These are phyloP conservation scores for Euclidium syriacum DNA, from an alignment of 345 rosid genomes.

Conservation along the genomic window DNA sequence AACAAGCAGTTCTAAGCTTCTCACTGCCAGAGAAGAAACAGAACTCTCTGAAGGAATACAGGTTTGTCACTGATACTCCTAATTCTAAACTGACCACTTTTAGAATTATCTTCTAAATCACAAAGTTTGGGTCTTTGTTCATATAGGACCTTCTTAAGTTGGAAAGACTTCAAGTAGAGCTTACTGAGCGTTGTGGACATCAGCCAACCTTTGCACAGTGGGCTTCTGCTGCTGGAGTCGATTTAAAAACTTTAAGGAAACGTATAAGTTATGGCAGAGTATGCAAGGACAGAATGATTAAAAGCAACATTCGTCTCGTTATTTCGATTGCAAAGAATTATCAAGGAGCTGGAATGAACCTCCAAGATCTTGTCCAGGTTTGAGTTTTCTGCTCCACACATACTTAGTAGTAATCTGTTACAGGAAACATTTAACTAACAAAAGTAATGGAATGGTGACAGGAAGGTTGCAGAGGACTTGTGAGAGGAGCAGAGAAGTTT, in stretches of 20 bases:
- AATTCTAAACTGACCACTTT: not conserved
- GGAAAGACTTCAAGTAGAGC: constrained; percentile 73
- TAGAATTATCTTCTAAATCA: no score
- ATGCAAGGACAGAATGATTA: constrained; percentile 95
- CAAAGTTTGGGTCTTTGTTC: not conserved
- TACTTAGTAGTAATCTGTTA: not conserved
- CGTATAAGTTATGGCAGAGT: constrained; percentile 58
- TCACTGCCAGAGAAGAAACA: constrained; percentile 72
- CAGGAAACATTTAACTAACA: not conserved
- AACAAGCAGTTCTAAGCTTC: constrained; percentile 65
- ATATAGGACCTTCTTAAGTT: constrained; percentile 78
- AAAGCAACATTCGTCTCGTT: constrained; percentile 91
- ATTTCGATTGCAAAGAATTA: constrained; percentile 93
- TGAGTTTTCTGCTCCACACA: not conserved
- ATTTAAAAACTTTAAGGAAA: constrained; percentile 58
- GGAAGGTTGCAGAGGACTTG: constrained; percentile 98
- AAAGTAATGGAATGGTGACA: constrained; percentile 20
- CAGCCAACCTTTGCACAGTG: constrained; percentile 74
- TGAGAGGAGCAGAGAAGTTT: constrained; percentile 85
- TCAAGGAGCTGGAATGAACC: constrained; percentile 84
- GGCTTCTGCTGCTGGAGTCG: constrained; percentile 93
- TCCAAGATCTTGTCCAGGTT: constrained; percentile 98
- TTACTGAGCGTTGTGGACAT: constrained; percentile 59
- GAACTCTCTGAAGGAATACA: constrained; percentile 86
- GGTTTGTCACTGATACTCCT: constrained; percentile 38